These are phyloP conservation scores for Didymella sp. DNA, from an alignment of 2,329 filamentous ascomycete species.

Conservation along the genomic window DNA sequence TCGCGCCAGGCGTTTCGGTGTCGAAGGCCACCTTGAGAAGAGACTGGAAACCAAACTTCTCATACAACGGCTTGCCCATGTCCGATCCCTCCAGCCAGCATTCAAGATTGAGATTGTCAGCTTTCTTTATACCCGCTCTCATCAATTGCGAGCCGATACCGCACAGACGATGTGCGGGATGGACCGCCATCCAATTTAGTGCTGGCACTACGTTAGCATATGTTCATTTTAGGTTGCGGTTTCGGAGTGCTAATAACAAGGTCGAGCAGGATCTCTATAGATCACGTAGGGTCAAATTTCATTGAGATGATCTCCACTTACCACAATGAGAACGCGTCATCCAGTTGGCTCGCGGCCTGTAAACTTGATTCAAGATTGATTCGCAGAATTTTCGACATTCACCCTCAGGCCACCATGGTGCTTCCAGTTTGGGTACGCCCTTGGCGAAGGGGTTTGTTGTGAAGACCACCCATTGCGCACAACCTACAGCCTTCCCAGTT, in stretches of 20 bases:
- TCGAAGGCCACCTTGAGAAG: conserved; percentile 44
- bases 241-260: conserved; percentile 8
- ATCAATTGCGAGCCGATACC: conserved; percentile 49
- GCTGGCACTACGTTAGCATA: conserved; percentile 32
- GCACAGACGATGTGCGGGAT: conserved; percentile 44
- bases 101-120: conserved; percentile 45
- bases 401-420: conserved; percentile 48
- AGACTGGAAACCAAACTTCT: conserved; percentile 40
- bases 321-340: conserved; percentile 46
- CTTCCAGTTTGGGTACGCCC: conserved; percentile 34
- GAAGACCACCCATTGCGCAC: conserved; percentile 43
- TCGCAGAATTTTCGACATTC: conserved; percentile 45
- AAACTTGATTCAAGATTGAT: conserved; percentile 43
- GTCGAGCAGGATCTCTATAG: not conserved
- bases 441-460: conserved; percentile 40
- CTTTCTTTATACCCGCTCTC: conserved; percentile 41
- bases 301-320: conserved; percentile 27
- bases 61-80: conserved; percentile 49
- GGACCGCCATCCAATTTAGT: conserved; percentile 48
- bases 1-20: conserved; percentile 31
- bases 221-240: conserved; percentile 14
- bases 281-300: not conserved
- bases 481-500: conserved; percentile 35
- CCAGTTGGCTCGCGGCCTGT: conserved; percentile 40
- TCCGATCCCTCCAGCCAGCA: conserved; percentile 50